These are phyloP conservation scores for Eragrostis curvula DNA, from an alignment of 176 grass and related monocot species.

Conservation along the genomic window DNA sequence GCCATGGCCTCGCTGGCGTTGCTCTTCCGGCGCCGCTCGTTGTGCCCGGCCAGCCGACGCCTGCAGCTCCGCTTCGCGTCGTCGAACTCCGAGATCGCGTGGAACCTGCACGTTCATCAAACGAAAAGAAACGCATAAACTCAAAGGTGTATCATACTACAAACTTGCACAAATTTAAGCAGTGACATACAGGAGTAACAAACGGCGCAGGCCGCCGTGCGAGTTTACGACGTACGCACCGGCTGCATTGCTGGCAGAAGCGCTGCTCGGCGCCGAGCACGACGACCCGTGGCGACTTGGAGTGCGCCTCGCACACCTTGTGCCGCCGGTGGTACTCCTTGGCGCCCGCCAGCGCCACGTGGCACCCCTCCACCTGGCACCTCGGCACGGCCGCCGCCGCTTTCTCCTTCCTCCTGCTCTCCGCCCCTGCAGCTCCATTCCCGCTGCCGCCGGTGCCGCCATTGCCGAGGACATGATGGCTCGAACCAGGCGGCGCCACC, in stretches of 20 bases:
- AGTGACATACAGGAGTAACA: too few species aligned
- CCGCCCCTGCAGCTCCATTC: not conserved
- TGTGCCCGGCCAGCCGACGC: conserved; percentile 79
- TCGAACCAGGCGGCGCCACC: not conserved
- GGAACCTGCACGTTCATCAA: conserved; percentile 55
- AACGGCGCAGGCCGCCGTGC: not conserved
- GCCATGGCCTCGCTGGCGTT: conserved; percentile 66
- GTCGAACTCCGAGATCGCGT: conserved; percentile 85
- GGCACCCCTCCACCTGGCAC: conserved; percentile 87
- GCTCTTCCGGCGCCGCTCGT: conserved; percentile 86
- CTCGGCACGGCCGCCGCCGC: conserved; percentile 19
- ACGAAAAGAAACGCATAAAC: not conserved
- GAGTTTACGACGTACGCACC: conserved; percentile 32
- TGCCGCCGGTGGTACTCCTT: conserved; percentile 91
- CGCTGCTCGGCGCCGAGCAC: conserved; percentile 78
- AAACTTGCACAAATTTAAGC: not conserved
- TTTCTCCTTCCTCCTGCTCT: conserved; percentile 62
- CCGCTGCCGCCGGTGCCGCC: not conserved
- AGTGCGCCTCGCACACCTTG: conserved; percentile 85
- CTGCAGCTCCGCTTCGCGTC: conserved; percentile 84
- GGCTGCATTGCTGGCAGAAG: conserved; percentile 98
- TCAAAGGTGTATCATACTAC: not conserved
- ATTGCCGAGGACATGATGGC: not conserved
- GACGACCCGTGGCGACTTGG: conserved; percentile 73
- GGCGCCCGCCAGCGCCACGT: conserved; percentile 42